Evolutionary conservation across 1,139 yeast species (phyloP).

Genomic region (Blastobotrys arbuscula): DNA sequence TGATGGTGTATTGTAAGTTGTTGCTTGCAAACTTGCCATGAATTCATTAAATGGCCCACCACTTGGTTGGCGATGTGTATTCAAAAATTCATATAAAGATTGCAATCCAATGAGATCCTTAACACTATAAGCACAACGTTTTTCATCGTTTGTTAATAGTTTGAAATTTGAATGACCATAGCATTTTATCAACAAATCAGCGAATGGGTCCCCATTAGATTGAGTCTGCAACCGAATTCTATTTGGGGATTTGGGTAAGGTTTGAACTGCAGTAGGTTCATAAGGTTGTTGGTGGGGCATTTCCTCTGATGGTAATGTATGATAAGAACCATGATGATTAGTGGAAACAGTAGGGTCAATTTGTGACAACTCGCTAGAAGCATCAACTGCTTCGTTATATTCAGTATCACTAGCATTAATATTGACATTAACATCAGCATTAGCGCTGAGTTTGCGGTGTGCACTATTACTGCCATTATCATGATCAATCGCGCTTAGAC

Average conservation of each 20-base stretch:
- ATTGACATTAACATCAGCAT: background rate
- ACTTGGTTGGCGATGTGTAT: slow-evolving; percentile 1
- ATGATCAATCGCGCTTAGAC: background rate
- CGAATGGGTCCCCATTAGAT: background rate
- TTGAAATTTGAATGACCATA: slow-evolving; percentile 9
- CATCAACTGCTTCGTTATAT: background rate
- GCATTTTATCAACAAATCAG: slow-evolving; percentile 4
- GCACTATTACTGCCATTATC: background rate
- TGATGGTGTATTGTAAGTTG: background rate
- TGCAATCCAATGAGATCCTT: slow-evolving; percentile 6
- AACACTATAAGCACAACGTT: slow-evolving; percentile 1
- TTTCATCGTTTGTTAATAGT: slow-evolving; percentile 4
- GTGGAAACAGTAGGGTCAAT: background rate
- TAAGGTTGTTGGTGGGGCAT: too few species aligned
- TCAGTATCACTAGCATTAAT: background rate
- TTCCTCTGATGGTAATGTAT: background rate
- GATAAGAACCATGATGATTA: background rate
- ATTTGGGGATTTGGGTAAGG: too few species aligned
- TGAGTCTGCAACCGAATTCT: background rate
- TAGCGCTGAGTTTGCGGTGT: background rate
- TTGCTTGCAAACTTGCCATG: background rate
- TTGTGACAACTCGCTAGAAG: background rate
- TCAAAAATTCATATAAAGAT: slow-evolving; percentile 3
- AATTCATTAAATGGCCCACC: background rate
- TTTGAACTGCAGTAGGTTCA: too few species aligned